phyloP scores from a whole-genome alignment of 805 yeast genomes.

The Scheffersomyces lignosus region DNA sequence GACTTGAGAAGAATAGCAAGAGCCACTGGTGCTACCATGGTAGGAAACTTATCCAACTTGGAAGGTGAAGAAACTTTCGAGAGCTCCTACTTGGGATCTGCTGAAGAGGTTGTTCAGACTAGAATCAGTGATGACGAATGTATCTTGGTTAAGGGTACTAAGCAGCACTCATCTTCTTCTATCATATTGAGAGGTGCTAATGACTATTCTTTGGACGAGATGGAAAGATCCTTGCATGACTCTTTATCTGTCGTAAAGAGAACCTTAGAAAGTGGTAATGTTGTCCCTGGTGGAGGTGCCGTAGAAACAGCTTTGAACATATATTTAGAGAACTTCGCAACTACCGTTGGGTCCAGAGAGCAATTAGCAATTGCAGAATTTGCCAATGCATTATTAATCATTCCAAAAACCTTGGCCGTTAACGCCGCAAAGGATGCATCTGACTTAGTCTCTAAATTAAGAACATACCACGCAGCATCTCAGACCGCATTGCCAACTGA shows the following conservation, averaged over 20 bases:
- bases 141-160: conserved; percentile 85
- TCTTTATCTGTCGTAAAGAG: conserved; percentile 93
- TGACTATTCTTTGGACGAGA: conserved; percentile 93
- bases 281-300: conserved; percentile 99
- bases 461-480: conserved; percentile 95
- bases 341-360: conserved; percentile 96
- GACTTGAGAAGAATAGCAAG: conserved; percentile 95
- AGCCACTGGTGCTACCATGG: conserved; percentile 94
- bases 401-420: conserved; percentile 95
- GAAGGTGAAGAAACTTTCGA: conserved; percentile 96
- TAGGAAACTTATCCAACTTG: conserved; percentile 83
- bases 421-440: conserved; percentile 98
- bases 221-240: conserved; percentile 97
- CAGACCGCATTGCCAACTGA: conserved; percentile 87
- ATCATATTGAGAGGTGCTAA: conserved; percentile 94
- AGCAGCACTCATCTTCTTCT: conserved; percentile 88
- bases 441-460: conserved; percentile 89
- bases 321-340: conserved; percentile 94
- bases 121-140: conserved; percentile 96
- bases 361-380: conserved; percentile 98
- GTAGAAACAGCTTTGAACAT: conserved; percentile 96
- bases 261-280: conserved; percentile 88
- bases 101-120: conserved; percentile 88
- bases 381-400: conserved; percentile 83
- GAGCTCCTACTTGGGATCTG: conserved; percentile 77